A percentile compares a stretch with the other conserved stretches of the same genome.
These are phyloP conservation scores for Spirogloea muscicola DNA, from an alignment of 139 green algal species.

Conservation along the genomic window DNA sequence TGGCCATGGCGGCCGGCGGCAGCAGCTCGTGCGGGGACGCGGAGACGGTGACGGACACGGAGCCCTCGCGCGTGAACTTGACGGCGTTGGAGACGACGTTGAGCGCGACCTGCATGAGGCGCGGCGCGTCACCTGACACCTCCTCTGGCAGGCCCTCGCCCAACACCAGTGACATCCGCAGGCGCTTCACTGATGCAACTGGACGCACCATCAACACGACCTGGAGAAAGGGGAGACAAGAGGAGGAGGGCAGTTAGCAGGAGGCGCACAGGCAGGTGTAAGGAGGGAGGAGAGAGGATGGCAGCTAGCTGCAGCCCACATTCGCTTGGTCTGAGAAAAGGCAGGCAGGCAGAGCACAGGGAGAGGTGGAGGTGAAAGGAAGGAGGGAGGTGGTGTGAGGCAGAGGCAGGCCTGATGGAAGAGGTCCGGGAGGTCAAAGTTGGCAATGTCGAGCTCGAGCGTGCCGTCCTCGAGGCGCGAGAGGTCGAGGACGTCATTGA, in stretches of 20 bases:
- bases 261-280: too few species aligned
- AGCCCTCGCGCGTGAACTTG: slow-evolving; percentile 50
- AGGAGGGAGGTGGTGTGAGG: too few species aligned
- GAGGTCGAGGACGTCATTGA: slow-evolving; percentile 52
- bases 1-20: too few species aligned
- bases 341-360: too few species aligned
- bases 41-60: slow-evolving; percentile 31
- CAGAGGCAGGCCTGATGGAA: slow-evolving; percentile 39
- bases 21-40: too few species aligned
- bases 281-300: too few species aligned
- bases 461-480: slow-evolving; percentile 42
- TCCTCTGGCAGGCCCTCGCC: slow-evolving; percentile 30
- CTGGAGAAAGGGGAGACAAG: too few species aligned
- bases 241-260: too few species aligned
- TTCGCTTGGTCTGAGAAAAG: too few species aligned
- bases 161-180: slow-evolving; percentile 20
- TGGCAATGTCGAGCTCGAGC: slow-evolving; percentile 30
- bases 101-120: slow-evolving; percentile 45
- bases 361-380: too few species aligned
- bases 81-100: slow-evolving; percentile 50
- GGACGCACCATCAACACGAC: slow-evolving; percentile 24
- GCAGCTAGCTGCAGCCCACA: too few species aligned
- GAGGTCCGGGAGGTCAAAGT: slow-evolving; percentile 35
- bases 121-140: slow-evolving; percentile 28
- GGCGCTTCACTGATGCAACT: slow-evolving; percentile 43